Evolutionary conservation across 2,329 filamentous ascomycete species (phyloP).

Genomic region (Hymenoscyphus repandus): DNA sequence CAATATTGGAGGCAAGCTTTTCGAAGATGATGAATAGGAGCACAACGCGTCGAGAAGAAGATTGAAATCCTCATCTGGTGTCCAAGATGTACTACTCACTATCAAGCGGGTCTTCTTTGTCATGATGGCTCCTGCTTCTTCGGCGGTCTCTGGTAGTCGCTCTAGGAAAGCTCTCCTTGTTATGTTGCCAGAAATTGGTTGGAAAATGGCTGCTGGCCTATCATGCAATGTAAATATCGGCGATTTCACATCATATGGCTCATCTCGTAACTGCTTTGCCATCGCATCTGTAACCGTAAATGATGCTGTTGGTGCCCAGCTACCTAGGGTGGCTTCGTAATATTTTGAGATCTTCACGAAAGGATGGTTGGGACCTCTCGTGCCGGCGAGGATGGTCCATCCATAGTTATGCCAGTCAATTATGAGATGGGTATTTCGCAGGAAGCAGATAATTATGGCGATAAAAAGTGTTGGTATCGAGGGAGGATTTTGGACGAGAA

Average conservation of each 20-base stretch:
- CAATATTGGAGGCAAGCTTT: slow-evolving; percentile 54
- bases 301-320: slow-evolving; percentile 62
- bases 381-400: slow-evolving; percentile 78
- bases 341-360: slow-evolving; percentile 71
- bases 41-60: slow-evolving; percentile 79
- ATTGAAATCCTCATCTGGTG: slow-evolving; percentile 90
- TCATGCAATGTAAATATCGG: slow-evolving; percentile 76
- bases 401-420: slow-evolving; percentile 99
- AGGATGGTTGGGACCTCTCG: slow-evolving; percentile 54
- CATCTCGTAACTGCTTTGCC: slow-evolving; percentile 60
- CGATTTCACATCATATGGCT: slow-evolving; percentile 59
- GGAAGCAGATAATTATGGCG: slow-evolving; percentile 63
- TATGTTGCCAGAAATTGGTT: slow-evolving; percentile 50
- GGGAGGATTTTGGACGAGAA: slow-evolving; percentile 91
- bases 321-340: slow-evolving; percentile 72
- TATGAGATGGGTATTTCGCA: slow-evolving; percentile 76
- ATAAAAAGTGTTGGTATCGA: slow-evolving; percentile 86
- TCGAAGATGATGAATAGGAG: slow-evolving; percentile 55
- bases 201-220: slow-evolving; percentile 77
- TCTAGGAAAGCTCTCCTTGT: slow-evolving; percentile 56
- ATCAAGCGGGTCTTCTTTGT: slow-evolving; percentile 60
- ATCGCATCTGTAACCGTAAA: slow-evolving; percentile 89
- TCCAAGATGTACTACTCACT: slow-evolving; percentile 96
- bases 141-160: slow-evolving; percentile 57
- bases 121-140: slow-evolving; percentile 54